Evolutionary conservation across 2,329 filamentous ascomycete species (phyloP).

Genomic region (Hawksworthiomyces lignivorus): DNA sequence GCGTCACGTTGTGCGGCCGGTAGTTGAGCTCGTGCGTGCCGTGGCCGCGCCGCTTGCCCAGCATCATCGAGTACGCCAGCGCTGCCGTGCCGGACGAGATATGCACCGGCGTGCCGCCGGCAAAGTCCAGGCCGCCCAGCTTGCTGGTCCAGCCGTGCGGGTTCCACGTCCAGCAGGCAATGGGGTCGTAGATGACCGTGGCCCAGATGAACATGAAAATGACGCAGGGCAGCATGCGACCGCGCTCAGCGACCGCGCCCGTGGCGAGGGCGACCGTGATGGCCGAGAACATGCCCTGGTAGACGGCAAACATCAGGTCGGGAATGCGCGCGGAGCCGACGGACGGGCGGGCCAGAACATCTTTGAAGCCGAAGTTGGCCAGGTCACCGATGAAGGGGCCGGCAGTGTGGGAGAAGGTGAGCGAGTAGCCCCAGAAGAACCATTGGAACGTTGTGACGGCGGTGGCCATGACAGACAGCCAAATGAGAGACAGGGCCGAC

Average conservation of each 20-base stretch:
- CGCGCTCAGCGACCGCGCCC: slow-evolving; percentile 53
- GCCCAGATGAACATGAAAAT: slow-evolving; percentile 66
- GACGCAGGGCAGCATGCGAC: slow-evolving; percentile 52
- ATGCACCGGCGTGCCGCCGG: slow-evolving; percentile 68
- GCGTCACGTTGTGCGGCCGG: slow-evolving; percentile 65
- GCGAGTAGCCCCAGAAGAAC: slow-evolving; percentile 89
- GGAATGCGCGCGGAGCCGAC: slow-evolving; percentile 67
- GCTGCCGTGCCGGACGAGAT: slow-evolving; percentile 65
- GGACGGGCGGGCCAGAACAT: slow-evolving; percentile 68
- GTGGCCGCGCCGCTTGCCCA: slow-evolving; percentile 61
- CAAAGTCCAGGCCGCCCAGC: slow-evolving; percentile 65
- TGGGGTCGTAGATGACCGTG: slow-evolving; percentile 64
- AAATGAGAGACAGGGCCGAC: slow-evolving; percentile 81
- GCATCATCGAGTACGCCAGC: slow-evolving; percentile 65
- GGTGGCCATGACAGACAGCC: slow-evolving; percentile 81
- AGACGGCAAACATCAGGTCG: slow-evolving; percentile 77
- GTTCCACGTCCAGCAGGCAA: slow-evolving; percentile 76
- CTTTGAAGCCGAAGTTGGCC: slow-evolving; percentile 68
- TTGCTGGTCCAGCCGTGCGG: slow-evolving; percentile 62
- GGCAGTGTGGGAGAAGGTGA: slow-evolving; percentile 72
- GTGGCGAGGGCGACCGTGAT: slow-evolving; percentile 71
- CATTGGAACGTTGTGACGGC: slow-evolving; percentile 84
- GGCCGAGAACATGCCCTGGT: slow-evolving; percentile 81
- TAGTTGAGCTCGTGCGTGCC: slow-evolving; percentile 55
- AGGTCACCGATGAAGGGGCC: slow-evolving; percentile 71